Evolutionary conservation across 805 yeast genomes (phyloP).

Genomic region (Zygosaccharomyces pseudorouxii): DNA sequence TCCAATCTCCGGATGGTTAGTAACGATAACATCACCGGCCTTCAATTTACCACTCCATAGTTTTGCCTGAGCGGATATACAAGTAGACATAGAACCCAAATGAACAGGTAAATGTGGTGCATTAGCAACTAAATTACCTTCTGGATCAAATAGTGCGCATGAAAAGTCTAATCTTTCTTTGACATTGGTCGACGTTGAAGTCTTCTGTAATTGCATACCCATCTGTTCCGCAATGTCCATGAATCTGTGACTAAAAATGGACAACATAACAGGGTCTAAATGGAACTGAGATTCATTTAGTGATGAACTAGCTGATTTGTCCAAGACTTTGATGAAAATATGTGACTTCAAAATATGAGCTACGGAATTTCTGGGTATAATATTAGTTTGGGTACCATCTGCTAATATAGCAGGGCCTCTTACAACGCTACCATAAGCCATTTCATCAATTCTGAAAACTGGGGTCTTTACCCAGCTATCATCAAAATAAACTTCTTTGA

Average conservation of each 20-base stretch:
- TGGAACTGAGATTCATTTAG: constrained; percentile 5
- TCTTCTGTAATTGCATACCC: constrained; percentile 76
- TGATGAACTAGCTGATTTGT: constrained; percentile 9
- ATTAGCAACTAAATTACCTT: constrained; percentile 78
- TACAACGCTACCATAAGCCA: constrained; percentile 49
- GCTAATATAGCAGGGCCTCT: constrained; percentile 73
- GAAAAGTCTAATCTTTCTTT: constrained; percentile 81
- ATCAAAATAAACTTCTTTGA: constrained; percentile 54
- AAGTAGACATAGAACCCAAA: constrained; percentile 80
- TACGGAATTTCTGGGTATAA: constrained; percentile 56
- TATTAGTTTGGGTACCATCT: constrained; percentile 77
- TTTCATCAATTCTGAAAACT: constrained; percentile 50
- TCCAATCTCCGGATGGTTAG: constrained; percentile 81
- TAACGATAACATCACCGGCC: constrained; percentile 71
- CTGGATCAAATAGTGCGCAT: constrained; percentile 73
- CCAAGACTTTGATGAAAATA: constrained; percentile 42
- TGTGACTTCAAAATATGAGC: constrained; percentile 60
- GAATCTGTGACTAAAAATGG: constrained; percentile 77
- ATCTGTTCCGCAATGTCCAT: constrained; percentile 91
- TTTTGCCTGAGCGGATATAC: constrained; percentile 60
- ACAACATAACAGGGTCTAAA: constrained; percentile 62
- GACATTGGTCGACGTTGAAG: constrained; percentile 77
- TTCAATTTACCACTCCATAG: constrained; percentile 59
- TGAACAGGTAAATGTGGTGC: constrained; percentile 90
- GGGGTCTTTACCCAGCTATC: constrained; percentile 47